phyloP scores from a whole-genome alignment of 2,329 filamentous ascomycete genomes.

The Paecilomyces sp. region DNA sequence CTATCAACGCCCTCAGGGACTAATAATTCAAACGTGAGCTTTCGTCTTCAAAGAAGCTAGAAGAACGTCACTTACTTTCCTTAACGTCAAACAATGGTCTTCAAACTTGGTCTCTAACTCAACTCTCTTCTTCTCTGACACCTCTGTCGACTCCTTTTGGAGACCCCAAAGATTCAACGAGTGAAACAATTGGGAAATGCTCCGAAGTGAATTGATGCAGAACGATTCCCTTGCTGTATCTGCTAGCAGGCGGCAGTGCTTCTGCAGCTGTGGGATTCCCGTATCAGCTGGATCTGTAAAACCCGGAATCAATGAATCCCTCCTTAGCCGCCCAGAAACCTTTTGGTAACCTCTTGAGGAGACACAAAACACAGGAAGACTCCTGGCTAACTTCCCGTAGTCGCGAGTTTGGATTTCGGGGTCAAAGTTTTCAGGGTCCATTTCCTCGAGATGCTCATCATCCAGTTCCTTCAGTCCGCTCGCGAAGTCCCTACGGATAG shows the following conservation, averaged over 20 bases:
- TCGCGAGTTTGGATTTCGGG: slow-evolving; percentile 46
- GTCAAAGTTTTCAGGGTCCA: neutral
- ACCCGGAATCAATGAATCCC: slow-evolving; percentile 46
- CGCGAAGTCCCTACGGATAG: neutral
- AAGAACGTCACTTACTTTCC: neutral
- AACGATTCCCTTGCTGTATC: slow-evolving; percentile 40
- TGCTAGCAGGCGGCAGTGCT: slow-evolving; percentile 53
- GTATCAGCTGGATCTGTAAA: slow-evolving; percentile 50
- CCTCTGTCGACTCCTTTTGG: neutral
- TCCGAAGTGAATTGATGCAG: slow-evolving; percentile 27
- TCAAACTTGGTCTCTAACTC: neutral
- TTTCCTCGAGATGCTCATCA: neutral
- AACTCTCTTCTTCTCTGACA: neutral
- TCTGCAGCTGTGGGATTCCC: slow-evolving; percentile 52
- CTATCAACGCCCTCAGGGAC: neutral
- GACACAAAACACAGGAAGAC: slow-evolving; percentile 58
- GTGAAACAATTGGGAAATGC: slow-evolving; percentile 6
- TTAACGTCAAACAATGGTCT: neutral
- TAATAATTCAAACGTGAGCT: neutral
- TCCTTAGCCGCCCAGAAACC: slow-evolving; percentile 47
- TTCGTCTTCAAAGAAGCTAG: neutral
- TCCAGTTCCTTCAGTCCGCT: neutral
- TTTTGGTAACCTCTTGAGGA: slow-evolving; percentile 58
- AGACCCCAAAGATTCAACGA: neutral
- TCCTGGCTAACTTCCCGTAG: slow-evolving; percentile 50